Base-by-base conservation (phyloP, 2,329 filamentous ascomycete species). In the Talaromyces sp. region DNA sequence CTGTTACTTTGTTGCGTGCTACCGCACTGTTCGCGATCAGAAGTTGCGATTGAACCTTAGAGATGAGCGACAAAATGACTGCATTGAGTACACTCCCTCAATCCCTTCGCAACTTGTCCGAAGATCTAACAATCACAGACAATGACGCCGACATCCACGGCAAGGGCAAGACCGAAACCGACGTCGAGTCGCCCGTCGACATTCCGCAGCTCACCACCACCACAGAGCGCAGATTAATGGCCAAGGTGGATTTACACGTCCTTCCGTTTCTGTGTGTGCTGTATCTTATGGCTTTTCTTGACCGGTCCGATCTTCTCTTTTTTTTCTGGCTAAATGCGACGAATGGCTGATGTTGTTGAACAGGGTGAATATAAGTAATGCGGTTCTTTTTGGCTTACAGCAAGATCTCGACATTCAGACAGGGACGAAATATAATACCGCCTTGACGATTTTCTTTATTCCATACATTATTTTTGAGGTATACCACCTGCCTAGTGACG, bases 351-450 rank as follows among this genome's bases (percentile, higher is more conserved):
- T 39, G 66, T 60, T 42, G 11, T 35, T 25, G 25, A 14, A 28
- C 61, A 79, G 90, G 55, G 89, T 92, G 72, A 93, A 93, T 72
- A 91, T 93, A 69, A 88, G 87, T 74, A 93, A 93, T 75, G 90
- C 90, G 31, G 84, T 83, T 48, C 81, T 89, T 52, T 91, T 91
- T 65, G 81, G 83, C 44, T 79, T 93, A 14, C 79, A 80, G 28
- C 70, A 81, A 11, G 90, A 93, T 66, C 80, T 93, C 5, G 65
- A 79, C 3, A 82, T 93, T 31, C 74, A 57, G 12, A 66, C 68
- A 0, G 77, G 82, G 25, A 80, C 72, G 5, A 79, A 90, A 70
- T 93, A 90, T 77, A 93, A 92, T 74, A 90, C 87, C 14, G 88
- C 88, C 1, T 80, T 93, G 65, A 89, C 88, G 62, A 91, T 93